Percentiles rank a stretch among this genome's conserved stretches.
phyloP scores from a whole-genome alignment of 2,329 filamentous ascomycete species.

The Balansia obtecta region DNA sequence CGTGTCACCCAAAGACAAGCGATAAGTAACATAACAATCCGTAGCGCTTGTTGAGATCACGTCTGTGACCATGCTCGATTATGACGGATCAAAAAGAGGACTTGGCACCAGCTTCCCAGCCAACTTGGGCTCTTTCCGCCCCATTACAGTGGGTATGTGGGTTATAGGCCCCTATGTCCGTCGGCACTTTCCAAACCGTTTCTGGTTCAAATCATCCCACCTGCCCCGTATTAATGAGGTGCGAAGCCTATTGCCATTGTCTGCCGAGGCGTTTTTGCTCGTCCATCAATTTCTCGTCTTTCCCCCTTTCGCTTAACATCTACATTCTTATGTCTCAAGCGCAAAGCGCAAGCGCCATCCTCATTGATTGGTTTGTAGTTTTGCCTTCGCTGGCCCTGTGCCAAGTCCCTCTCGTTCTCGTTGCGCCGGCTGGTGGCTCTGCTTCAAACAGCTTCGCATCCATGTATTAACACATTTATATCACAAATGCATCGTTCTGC shows the following conservation, averaged over 20 bases:
- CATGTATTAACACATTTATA: neutral
- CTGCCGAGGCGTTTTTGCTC: neutral
- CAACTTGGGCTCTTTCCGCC: too few relatives aligned
- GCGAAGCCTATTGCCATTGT: neutral
- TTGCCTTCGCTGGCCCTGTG: neutral
- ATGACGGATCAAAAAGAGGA: too few relatives aligned
- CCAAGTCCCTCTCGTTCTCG: neutral
- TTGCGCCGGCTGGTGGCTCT: neutral
- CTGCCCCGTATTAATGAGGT: neutral
- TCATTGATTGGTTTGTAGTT: neutral
- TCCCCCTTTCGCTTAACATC: neutral
- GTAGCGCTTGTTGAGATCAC: too few relatives aligned
- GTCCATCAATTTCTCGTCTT: neutral
- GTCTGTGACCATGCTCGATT: too few relatives aligned
- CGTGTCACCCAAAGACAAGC: too few relatives aligned
- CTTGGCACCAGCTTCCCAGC: too few relatives aligned
- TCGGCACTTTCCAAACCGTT: neutral
- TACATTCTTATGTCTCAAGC: neutral
- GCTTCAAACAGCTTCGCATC: neutral
- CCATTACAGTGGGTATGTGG: neutral
- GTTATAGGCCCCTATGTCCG: neutral
- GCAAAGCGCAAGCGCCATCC: neutral
- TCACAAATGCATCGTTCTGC: neutral
- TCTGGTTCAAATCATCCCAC: neutral
- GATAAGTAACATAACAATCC: too few relatives aligned